Percentiles rank a stretch among this genome's conserved stretches.
These are phyloP conservation scores for Nitzschia sp. DNA, from an alignment of 108 stramenopile genomes.

Conservation along the genomic window DNA sequence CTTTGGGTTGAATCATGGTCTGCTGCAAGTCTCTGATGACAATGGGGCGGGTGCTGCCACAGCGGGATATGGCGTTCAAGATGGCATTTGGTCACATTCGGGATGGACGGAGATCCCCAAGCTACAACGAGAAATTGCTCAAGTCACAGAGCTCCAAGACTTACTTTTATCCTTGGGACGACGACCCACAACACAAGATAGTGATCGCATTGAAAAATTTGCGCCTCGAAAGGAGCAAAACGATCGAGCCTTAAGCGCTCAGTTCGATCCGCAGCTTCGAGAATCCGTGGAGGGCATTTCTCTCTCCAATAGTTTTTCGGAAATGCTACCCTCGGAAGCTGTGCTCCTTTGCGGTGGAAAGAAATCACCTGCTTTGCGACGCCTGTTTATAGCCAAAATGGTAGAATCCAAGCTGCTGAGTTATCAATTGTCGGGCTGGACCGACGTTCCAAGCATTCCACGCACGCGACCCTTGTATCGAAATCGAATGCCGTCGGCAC, in stretches of 20 bases:
- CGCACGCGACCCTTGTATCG: conserved; percentile 27
- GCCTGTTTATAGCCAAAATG: conserved; percentile 71
- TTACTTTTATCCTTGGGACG: conserved; percentile 53
- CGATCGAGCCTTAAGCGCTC: conserved; percentile 60
- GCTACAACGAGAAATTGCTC: conserved; percentile 48
- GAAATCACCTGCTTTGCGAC: conserved; percentile 34
- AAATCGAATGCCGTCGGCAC: conserved; percentile 50
- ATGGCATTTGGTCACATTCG: conserved; percentile 70
- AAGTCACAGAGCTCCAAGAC: conserved; percentile 59
- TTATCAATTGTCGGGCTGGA: conserved; percentile 67
- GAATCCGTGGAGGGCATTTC: conserved; percentile 64
- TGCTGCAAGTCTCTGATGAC: conserved; percentile 39
- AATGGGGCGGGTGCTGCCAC: background rate
- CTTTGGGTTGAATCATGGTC: conserved; percentile 68
- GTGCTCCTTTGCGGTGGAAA: conserved; percentile 49
- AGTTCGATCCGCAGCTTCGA: conserved; percentile 49
- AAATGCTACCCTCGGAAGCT: conserved; percentile 81
- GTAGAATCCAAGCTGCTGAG: conserved; percentile 68
- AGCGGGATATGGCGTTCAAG: conserved; percentile 60
- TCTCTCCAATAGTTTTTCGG: conserved; percentile 55
- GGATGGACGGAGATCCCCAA: conserved; percentile 65
- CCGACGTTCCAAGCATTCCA: conserved; percentile 61
- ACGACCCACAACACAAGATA: conserved; percentile 56
- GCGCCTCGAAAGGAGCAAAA: conserved; percentile 39
- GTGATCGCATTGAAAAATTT: conserved; percentile 51